Evolutionary conservation across 805 yeast genomes (phyloP), one percentile per base, ranked within the genome.

Genomic region (Candida cerambycidarum): DNA sequence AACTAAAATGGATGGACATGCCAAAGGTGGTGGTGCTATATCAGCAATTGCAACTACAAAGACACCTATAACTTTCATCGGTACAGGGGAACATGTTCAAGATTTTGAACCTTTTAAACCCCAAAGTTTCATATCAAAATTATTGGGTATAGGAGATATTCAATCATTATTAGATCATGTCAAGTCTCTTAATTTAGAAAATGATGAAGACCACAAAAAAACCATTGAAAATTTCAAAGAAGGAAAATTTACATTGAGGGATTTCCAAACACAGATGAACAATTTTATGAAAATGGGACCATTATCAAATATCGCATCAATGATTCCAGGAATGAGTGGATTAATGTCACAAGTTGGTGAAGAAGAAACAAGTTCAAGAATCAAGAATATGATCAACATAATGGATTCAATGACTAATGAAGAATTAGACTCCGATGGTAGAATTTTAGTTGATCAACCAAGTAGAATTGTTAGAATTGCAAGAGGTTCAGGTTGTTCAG

Each of bases 21-120:
- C 98, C 29, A 92, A 86, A 67, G 99, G 99, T 63, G 99, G 99
- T 69, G 99, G 99, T 73, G 99, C 99, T 23, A 90, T 92, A 42
- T 89, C 97, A 30, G 99, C 99, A 0, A 97, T 92, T 42, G 99
- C 99, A 2, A 93, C 97, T 2, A 92, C 98, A 2, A 76, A 86
- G 42, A 93, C 98, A 0, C 99, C 99, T 6, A 85, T 92, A 53
- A 87, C 86, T 7, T 92, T 92, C 59, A 93, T 92, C 46, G 99
- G 99, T 78, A 92, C 98, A 2, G 99, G 99, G 60, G 99, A 92
- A 64, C 99, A 93, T 59, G 85, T 90, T 28, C 86, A 85, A 43
- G 98, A 92, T 61, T 76, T 92, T 46, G 99, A 93, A 64, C 80
- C 85, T 37, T 92, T 92, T 62, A 83, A 93, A 17, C 97, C 98